Percentiles rank a stretch among this genome's conserved stretches.
phyloP scores from a whole-genome alignment of 768 basidiomycete species.

The Calocybe cyanea region DNA sequence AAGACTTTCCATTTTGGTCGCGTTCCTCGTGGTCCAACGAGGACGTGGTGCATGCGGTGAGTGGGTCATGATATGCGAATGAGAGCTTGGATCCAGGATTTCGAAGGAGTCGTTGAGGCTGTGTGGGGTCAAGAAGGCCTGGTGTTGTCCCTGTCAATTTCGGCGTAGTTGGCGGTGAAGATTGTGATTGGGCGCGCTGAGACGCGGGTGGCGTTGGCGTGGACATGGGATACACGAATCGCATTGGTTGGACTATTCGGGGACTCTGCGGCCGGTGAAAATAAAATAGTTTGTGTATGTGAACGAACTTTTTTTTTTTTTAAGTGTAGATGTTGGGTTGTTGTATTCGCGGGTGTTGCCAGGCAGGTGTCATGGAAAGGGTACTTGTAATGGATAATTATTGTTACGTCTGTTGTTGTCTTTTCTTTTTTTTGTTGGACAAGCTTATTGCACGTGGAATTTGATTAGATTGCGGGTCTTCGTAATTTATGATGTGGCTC shows the following conservation, averaged over 20 bases:
- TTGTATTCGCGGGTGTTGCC: slow-evolving; percentile 20
- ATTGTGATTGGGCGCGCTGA: slow-evolving; percentile 16
- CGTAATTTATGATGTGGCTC: too few species aligned
- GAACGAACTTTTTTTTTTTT: too few species aligned
- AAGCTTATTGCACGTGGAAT: too few species aligned
- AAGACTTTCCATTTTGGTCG: too few species aligned
- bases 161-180: slow-evolving; percentile 7
- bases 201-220: background rate
- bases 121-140: slow-evolving; percentile 64
- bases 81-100: slow-evolving; percentile 53
- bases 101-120: slow-evolving; percentile 60
- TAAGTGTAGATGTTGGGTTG: background rate
- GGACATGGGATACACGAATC: too few species aligned
- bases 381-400: too few species aligned
- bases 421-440: background rate
- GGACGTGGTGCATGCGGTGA: slow-evolving; percentile 47
- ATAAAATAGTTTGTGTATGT: too few species aligned
- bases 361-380: slow-evolving; percentile 5
- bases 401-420: slow-evolving; percentile 7
- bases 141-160: slow-evolving; percentile 45
- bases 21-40: slow-evolving; percentile 39
- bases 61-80: slow-evolving; percentile 75
- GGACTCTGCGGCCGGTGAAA: too few species aligned
- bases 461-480: too few species aligned
- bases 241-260: too few species aligned